phyloP scores from a whole-genome alignment of 2,329 filamentous ascomycete species.

The Hirsutella minnesotensis region DNA sequence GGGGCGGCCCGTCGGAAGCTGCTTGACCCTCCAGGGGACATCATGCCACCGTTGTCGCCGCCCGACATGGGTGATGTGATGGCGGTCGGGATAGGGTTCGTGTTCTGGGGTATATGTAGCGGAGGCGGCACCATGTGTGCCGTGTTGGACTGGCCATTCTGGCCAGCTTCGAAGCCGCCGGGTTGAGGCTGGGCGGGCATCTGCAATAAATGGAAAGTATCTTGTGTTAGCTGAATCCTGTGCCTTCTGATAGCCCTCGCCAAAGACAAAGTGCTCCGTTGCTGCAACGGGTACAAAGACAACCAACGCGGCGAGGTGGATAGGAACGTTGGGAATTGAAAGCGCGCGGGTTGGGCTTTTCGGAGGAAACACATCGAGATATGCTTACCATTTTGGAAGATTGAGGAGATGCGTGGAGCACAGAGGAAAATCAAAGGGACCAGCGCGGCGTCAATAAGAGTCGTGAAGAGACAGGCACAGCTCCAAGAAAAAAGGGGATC shows the following conservation, averaged over 20 bases:
- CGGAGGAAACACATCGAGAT: background rate
- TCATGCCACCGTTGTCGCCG: slow-evolving; percentile 50
- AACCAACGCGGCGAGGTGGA: background rate
- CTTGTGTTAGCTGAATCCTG: slow-evolving; percentile 69
- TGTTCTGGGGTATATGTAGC: slow-evolving; percentile 92
- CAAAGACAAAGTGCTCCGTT: slow-evolving; percentile 42
- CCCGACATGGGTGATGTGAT: slow-evolving; percentile 79
- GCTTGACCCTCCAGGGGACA: slow-evolving; percentile 75
- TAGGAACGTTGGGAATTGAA: too few species aligned
- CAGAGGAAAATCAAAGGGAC: slow-evolving; percentile 1
- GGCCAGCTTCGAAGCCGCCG: slow-evolving; percentile 62
- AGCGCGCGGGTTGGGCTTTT: slow-evolving; percentile 1
- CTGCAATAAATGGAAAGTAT: slow-evolving; percentile 47
- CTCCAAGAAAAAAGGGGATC: background rate
- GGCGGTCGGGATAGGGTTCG: slow-evolving; percentile 84
- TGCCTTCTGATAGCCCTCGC: too few species aligned
- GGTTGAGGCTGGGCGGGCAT: slow-evolving; percentile 59
- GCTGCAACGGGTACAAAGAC: background rate
- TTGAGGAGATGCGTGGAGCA: background rate
- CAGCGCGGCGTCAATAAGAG: background rate
- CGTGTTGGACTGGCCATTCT: slow-evolving; percentile 57
- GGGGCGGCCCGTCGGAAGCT: slow-evolving; percentile 85
- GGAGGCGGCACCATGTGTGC: slow-evolving; percentile 82
- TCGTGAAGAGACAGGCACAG: background rate
- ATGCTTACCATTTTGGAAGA: background rate